Conservation (phyloP, 169 alveolate genomes). For the Plasmodium gonderi region DNA sequence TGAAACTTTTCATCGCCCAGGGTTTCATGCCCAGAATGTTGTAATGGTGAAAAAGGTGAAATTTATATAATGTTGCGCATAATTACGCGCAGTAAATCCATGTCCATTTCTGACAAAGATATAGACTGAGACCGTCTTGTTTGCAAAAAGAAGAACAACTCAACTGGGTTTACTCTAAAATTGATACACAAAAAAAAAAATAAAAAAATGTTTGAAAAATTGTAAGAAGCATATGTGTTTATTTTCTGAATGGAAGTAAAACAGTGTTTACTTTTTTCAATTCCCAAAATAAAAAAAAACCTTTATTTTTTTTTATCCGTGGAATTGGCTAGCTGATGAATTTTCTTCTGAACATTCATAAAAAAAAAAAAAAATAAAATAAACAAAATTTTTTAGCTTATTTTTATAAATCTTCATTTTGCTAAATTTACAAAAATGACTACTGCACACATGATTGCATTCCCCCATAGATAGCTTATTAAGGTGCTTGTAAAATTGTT, state of each 20-base stretch:
- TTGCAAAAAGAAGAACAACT: slow-evolving; percentile 26
- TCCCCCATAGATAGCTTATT: neutral
- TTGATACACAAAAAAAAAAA: slow-evolving; percentile 9
- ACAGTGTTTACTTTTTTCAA: neutral
- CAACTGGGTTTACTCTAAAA: neutral
- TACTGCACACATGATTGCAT: neutral
- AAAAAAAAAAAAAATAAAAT: slow-evolving; percentile 38
- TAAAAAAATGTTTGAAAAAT: slow-evolving; percentile 31
- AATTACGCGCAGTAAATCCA: neutral
- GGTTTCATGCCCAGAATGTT: neutral
- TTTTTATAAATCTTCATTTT: slow-evolving; percentile 49
- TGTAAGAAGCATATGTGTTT: neutral
- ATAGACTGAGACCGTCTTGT: neutral
- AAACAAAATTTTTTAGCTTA: slow-evolving; percentile 5
- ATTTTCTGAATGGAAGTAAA: neutral
- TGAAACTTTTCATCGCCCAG: no score
- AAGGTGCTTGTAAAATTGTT: neutral
- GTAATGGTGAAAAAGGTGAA: neutral
- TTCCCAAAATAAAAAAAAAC: slow-evolving; percentile 15
- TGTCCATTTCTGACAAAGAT: slow-evolving; percentile 33
- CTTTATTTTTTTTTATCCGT: slow-evolving; percentile 7
- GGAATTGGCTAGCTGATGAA: slow-evolving; percentile 10
- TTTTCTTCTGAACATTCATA: slow-evolving; percentile 25
- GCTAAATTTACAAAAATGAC: slow-evolving; percentile 9
- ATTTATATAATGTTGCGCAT: slow-evolving; percentile 15